These are phyloP conservation scores for Arbutus unedo DNA, from an alignment of 148 eudicot species.

Conservation along the genomic window DNA sequence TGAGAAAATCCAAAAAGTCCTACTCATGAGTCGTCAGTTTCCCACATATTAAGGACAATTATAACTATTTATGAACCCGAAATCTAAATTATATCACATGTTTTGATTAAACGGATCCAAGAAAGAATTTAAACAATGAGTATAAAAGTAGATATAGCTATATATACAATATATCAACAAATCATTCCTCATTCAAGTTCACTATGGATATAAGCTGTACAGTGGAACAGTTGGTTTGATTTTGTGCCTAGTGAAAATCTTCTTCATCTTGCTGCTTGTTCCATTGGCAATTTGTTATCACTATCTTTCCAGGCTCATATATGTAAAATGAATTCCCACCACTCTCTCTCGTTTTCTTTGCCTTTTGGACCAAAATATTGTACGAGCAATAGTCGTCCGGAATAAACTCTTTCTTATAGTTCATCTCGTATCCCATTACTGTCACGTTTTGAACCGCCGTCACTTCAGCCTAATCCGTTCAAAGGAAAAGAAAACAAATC, in stretches of 20 bases:
- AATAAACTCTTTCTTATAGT: slow-evolving; percentile 66
- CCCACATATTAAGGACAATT: too few relatives aligned
- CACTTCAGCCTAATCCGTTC: slow-evolving; percentile 33
- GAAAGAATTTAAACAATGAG: too few relatives aligned
- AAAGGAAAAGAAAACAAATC: neutral
- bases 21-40: too few relatives aligned
- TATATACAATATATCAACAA: neutral
- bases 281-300: slow-evolving; percentile 53
- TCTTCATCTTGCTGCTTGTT: slow-evolving; percentile 50
- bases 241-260: slow-evolving; percentile 62
- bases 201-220: slow-evolving; percentile 25
- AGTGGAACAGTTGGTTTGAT: slow-evolving; percentile 48
- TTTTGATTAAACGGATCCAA: too few relatives aligned
- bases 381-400: slow-evolving; percentile 91
- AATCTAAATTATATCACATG: too few relatives aligned
- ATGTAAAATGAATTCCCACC: slow-evolving; percentile 63
- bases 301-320: slow-evolving; percentile 73
- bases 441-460: slow-evolving; percentile 54
- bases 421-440: slow-evolving; percentile 58
- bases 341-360: slow-evolving; percentile 42
- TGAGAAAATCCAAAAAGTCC: too few relatives aligned
- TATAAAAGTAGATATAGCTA: neutral
- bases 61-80: too few relatives aligned
- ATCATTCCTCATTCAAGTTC: neutral
- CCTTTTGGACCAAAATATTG: slow-evolving; percentile 50